Base-by-base conservation (phyloP, 2,329 filamentous ascomycete genomes). In the Fusarium beomiforme region DNA sequence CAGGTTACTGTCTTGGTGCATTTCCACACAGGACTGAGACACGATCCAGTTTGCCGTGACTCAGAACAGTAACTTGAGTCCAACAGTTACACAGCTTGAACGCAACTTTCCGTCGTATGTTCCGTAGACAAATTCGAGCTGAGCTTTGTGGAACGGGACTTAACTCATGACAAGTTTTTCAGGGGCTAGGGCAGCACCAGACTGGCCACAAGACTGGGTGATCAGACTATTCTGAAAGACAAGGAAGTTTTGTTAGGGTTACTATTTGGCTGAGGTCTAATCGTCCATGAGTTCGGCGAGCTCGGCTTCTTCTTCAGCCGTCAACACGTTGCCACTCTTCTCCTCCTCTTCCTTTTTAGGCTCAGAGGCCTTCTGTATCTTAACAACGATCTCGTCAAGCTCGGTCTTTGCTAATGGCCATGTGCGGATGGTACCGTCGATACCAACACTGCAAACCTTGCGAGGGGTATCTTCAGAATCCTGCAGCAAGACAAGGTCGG, bases 251-350 rank as follows among this genome's bases (percentile, higher is more conserved):
- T 57, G 41, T 17, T 34, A 47, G 33, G 36, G 19, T 55, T 56
- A 33, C 33, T 41, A 57, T 57, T 37, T 59, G 42, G 8, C 34
- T 23, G 56, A 12, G 17, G 37, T 61, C 71, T 80, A 87, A 69
- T 93, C 91, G 69, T 91, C 93, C 93, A 99, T 93, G 79, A 99
- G 82, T 71, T 95, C 96, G 17, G 94, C 95, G 71, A 99, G 85
- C 80, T 98, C 96, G 8, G 92, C 91, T 81, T 98, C 95, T 80
- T 99, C 96, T 75, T 98, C 95, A 16, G 89, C 92, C 8, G 94
- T 97, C 81, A 98, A 83, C 77, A 90, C 67, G 41, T 85, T 83
- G 70, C 82, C 82, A 36, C 80, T 80, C 72, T 79, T 77, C 63
- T 84, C 80, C 61, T 83, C 83, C 46, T 83, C 80, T 31, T 83